Conservation (phyloP, 306 rosid genomes). For the Bauhinia variegata region DNA sequence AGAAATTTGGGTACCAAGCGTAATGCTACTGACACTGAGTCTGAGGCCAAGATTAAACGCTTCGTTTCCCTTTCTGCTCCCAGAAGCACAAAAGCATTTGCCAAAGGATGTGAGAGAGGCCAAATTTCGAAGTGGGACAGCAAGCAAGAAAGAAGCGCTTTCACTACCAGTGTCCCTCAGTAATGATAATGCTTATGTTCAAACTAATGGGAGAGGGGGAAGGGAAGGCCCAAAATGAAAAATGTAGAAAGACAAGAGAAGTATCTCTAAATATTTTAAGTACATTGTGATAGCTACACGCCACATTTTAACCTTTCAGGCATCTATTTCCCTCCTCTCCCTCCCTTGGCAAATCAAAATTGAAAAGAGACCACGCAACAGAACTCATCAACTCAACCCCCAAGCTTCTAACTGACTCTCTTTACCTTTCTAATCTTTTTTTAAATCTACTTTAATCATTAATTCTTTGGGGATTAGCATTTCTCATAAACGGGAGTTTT, state of each 20-base stretch:
- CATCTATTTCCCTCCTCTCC: slow-evolving; percentile 8
- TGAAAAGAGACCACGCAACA: slow-evolving; percentile 44
- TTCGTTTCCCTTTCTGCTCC: slow-evolving; percentile 26
- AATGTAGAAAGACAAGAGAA: neutral
- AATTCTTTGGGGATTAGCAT: too few species aligned
- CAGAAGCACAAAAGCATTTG: slow-evolving; percentile 29
- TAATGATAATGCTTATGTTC: slow-evolving; percentile 45
- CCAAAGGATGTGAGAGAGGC: slow-evolving; percentile 31
- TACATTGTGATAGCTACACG: slow-evolving; percentile 10
- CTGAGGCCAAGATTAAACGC: slow-evolving; percentile 24
- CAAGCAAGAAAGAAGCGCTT: slow-evolving; percentile 44
- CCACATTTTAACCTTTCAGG: neutral
- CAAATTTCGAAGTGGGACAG: slow-evolving; percentile 1
- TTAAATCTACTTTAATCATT: too few species aligned
- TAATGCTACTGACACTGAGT: slow-evolving; percentile 29
- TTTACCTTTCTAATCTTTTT: neutral
- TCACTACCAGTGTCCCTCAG: slow-evolving; percentile 55
- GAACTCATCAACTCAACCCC: neutral
- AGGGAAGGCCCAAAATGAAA: slow-evolving; percentile 38
- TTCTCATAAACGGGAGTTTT: too few species aligned
- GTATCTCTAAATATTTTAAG: slow-evolving; percentile 21
- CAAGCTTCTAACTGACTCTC: slow-evolving; percentile 17
- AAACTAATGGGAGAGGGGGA: slow-evolving; percentile 42
- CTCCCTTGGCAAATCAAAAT: slow-evolving; percentile 30
- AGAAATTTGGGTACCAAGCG: neutral